Evolutionary conservation across 1,284 basidiomycete species (phyloP).

Genomic region (Flammula alnicola): DNA sequence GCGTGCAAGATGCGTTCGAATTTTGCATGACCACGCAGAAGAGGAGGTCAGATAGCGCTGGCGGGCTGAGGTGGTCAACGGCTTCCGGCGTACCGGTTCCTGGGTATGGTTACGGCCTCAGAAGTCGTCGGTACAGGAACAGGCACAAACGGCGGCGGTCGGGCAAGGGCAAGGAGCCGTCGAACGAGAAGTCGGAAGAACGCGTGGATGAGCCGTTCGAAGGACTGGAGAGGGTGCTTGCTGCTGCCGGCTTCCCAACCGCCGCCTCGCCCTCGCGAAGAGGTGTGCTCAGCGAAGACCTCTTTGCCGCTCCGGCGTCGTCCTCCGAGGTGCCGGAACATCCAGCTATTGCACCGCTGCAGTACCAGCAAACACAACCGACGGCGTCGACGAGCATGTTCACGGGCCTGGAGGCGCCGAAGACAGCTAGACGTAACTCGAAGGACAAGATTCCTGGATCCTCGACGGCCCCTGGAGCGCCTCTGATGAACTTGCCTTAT

Average conservation of each 20-base stretch:
- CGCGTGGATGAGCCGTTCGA: conserved; percentile 42
- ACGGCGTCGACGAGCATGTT: conserved; percentile 16
- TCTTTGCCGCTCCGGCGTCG: conserved; percentile 57
- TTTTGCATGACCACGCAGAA: conserved; percentile 67
- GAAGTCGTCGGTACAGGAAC: conserved; percentile 5
- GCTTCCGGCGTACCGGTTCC: conserved; percentile 12
- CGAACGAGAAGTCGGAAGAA: conserved; percentile 30
- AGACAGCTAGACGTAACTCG: conserved; percentile 28
- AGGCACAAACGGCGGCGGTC: conserved; percentile 24
- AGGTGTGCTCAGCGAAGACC: conserved; percentile 58
- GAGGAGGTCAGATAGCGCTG: conserved; percentile 35
- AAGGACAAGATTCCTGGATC: conserved; percentile 31
- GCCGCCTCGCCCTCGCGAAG: conserved; percentile 55
- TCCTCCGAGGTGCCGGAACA: conserved; percentile 21
- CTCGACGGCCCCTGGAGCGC: conserved; percentile 34
- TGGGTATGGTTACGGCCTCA: conserved; percentile 16
- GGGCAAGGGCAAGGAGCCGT: conserved; percentile 22
- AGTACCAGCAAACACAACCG: conserved; percentile 22
- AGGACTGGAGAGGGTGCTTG: conserved; percentile 68
- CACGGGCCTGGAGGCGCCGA: conserved; percentile 20
- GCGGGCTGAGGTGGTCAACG: conserved; percentile 22
- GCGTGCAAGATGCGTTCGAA: conserved; percentile 80
- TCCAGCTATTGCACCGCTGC: conserved; percentile 18
- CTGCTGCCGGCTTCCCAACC: conserved; percentile 66
- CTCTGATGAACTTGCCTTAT: conserved; percentile 33